phyloP scores from a whole-genome alignment of 2,329 filamentous ascomycete genomes.

The Magnaporthales sp. region DNA sequence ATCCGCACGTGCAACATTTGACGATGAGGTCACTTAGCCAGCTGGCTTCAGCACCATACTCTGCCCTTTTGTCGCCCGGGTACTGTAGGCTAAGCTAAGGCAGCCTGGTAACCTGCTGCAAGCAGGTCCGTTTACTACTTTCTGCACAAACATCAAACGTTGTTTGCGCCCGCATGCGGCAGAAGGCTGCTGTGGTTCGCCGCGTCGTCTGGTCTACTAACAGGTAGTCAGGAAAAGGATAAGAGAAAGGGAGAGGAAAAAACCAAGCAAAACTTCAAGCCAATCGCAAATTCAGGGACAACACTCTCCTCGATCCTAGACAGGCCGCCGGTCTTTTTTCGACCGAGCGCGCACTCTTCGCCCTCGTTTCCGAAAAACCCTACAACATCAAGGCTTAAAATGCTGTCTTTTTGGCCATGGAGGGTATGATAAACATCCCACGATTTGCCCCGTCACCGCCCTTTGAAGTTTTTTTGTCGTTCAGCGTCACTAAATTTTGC shows the following conservation, averaged over 20 bases:
- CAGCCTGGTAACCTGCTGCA: not conserved
- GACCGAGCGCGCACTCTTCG: not conserved
- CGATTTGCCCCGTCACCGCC: not conserved
- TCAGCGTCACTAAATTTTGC: not conserved
- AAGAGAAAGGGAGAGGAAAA: not conserved
- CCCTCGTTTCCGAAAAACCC: not conserved
- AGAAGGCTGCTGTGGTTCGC: not conserved
- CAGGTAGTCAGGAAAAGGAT: not conserved
- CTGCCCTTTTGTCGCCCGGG: not conserved
- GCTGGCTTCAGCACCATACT: not conserved
- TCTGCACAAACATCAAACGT: not conserved
- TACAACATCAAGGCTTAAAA: conserved; percentile 6
- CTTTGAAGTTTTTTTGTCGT: not conserved
- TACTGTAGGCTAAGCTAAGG: not conserved
- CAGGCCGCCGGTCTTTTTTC: conserved; percentile 1
- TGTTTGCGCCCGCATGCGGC: not conserved
- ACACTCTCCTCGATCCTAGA: not conserved
- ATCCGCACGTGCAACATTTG: not conserved
- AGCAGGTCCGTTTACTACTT: not conserved
- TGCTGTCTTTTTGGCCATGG: conserved; percentile 45
- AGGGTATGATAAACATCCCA: conserved; percentile 41
- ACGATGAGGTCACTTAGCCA: conserved; percentile 1
- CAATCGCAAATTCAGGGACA: not conserved
- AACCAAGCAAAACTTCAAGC: not conserved
- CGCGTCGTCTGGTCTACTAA: not conserved